Evolutionary conservation across 2,329 filamentous ascomycete species (phyloP).

Genomic region (Monilinia fructicola): DNA sequence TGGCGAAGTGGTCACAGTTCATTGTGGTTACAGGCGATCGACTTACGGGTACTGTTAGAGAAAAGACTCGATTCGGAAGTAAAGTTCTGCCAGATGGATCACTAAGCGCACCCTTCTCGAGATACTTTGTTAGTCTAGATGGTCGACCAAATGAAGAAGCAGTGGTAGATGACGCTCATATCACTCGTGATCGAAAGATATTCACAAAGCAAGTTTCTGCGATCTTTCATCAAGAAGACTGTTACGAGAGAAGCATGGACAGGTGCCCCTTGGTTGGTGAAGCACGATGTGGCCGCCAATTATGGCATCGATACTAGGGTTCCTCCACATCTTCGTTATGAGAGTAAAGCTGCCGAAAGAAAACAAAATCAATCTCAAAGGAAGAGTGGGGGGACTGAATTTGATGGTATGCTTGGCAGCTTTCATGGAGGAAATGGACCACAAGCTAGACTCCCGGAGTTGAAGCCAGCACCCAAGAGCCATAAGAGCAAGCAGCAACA

Average conservation of each 20-base stretch:
- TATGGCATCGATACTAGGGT: constrained; percentile 88
- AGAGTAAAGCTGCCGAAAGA: constrained; percentile 73
- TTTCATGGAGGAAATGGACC: constrained; percentile 43
- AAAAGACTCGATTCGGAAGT: constrained; percentile 76
- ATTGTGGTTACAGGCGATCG: constrained; percentile 66
- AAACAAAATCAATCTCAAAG: constrained; percentile 69
- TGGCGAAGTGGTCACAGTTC: constrained; percentile 77
- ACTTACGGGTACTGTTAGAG: constrained; percentile 72
- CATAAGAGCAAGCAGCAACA: constrained; percentile 61
- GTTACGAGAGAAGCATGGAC: constrained; percentile 91
- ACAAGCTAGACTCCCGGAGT: constrained; percentile 63
- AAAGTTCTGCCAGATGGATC: constrained; percentile 66
- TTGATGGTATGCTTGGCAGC: constrained; percentile 41
- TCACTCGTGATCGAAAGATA: constrained; percentile 82
- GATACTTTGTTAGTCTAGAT: constrained; percentile 77
- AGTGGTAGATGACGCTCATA: constrained; percentile 76
- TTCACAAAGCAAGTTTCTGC: constrained; percentile 95
- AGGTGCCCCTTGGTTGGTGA: constrained; percentile 95
- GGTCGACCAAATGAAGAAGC: constrained; percentile 69
- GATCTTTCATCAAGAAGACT: constrained; percentile 92
- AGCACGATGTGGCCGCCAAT: constrained; percentile 75
- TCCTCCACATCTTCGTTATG: constrained; percentile 77
- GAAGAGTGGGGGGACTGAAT: constrained; percentile 43
- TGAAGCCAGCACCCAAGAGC: constrained; percentile 71
- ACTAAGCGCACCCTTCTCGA: constrained; percentile 67